Percentiles rank a stretch among this genome's conserved stretches.
Evolutionary conservation across 169 alveolate genomes (phyloP).

Genomic region (Fabrea salina): DNA sequence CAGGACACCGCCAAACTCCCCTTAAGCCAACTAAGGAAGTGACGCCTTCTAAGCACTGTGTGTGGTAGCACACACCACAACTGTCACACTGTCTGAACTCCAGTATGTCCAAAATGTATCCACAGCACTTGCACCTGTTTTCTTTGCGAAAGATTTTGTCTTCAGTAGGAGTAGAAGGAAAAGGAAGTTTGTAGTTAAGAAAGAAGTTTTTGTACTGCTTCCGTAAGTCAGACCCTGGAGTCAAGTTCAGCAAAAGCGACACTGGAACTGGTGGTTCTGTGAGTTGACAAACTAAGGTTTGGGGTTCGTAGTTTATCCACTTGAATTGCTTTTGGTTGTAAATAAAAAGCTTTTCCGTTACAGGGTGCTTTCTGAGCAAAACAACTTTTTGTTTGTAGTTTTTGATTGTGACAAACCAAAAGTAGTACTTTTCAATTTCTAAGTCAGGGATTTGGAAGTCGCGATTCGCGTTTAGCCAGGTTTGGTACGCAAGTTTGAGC

Average conservation of each 20-base stretch:
- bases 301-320: not conserved
- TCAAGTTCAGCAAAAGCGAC: not conserved
- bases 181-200: not conserved
- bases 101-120: slow-evolving; percentile 7
- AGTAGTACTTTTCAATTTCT: not conserved
- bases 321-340: slow-evolving; percentile 19
- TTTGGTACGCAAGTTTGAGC: not conserved
- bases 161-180: not conserved
- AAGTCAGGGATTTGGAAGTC: not conserved
- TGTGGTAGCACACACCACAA: slow-evolving; percentile 16
- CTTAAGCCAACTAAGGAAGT: not conserved
- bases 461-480: not conserved
- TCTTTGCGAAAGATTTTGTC: not conserved
- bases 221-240: not conserved
- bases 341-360: slow-evolving; percentile 13
- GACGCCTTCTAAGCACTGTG: slow-evolving; percentile 20
- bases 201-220: slow-evolving; percentile 9
- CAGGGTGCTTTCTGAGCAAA: slow-evolving; percentile 3
- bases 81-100: slow-evolving; percentile 11
- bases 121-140: slow-evolving; percentile 10
- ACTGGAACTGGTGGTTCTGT: slow-evolving; percentile 29
- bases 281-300: not conserved
- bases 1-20: slow-evolving; percentile 26
- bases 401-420: slow-evolving; percentile 8
- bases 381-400: not conserved